Conservation (phyloP, 1,284 basidiomycete species). For the Amylostereum areolatum region DNA sequence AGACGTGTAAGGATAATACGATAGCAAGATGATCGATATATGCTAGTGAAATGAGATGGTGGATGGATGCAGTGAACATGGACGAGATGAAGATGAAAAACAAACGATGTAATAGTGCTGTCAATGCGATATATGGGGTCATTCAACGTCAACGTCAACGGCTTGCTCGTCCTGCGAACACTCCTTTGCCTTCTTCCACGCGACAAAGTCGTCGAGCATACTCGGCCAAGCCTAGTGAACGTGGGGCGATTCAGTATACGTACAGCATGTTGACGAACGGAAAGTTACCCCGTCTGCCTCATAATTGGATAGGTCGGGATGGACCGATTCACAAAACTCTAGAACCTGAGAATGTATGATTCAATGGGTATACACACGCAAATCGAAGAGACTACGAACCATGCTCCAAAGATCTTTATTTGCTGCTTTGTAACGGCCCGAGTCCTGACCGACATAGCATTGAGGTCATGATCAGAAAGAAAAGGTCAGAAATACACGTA, state of each 20-base stretch:
- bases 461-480: neutral
- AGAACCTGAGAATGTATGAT: constrained; percentile 42
- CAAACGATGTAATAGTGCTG: too few relatives aligned
- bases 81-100: too few relatives aligned
- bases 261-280: neutral
- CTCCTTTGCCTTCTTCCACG: constrained; percentile 44
- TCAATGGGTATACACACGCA: neutral
- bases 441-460: constrained; percentile 37
- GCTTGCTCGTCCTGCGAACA: neutral
- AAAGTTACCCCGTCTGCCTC: constrained; percentile 60
- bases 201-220: constrained; percentile 67
- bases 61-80: too few relatives aligned
- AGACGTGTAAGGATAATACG: too few relatives aligned
- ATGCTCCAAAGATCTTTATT: constrained; percentile 83
- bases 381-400: constrained; percentile 35
- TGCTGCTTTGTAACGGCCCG: constrained; percentile 59
- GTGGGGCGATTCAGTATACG: neutral
- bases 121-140: too few relatives aligned
- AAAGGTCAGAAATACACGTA: constrained; percentile 25
- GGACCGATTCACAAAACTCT: constrained; percentile 66
- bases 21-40: too few relatives aligned
- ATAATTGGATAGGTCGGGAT: constrained; percentile 54
- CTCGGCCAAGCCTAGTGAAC: constrained; percentile 67
- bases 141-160: neutral
- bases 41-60: too few relatives aligned